These are phyloP conservation scores for Colletotrichum noveboracense DNA, from an alignment of 2,329 filamentous ascomycete genomes.

Conservation along the genomic window DNA sequence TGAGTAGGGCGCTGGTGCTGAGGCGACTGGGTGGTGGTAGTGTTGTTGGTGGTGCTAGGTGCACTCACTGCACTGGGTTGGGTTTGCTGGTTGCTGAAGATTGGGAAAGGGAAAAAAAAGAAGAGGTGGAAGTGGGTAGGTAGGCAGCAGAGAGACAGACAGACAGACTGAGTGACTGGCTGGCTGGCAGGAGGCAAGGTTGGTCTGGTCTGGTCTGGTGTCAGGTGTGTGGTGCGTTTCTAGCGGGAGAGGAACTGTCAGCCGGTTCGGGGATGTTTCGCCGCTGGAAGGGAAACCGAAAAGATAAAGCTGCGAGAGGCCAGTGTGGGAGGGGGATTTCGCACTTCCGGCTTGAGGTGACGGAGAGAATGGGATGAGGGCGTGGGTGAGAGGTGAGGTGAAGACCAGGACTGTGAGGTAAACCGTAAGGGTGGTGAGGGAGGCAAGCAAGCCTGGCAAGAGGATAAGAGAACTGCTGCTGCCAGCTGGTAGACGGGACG, in stretches of 20 bases:
- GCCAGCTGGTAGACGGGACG: not conserved
- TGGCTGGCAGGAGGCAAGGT: not conserved
- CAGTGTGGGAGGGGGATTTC: not conserved
- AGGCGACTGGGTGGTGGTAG: slow-evolving; percentile 21
- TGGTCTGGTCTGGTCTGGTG: not conserved
- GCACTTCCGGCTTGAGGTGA: not conserved
- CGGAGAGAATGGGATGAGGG: not conserved
- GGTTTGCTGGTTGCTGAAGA: slow-evolving; percentile 24
- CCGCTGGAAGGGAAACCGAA: not conserved
- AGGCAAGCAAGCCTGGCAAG: not conserved
- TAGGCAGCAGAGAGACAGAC: not conserved
- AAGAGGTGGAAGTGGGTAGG: slow-evolving; percentile 13
- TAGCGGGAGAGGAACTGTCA: slow-evolving; percentile 7
- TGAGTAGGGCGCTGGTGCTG: not conserved
- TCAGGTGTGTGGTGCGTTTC: not conserved
- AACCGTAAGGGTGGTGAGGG: not conserved
- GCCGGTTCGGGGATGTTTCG: slow-evolving; percentile 2
- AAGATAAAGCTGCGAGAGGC: not conserved
- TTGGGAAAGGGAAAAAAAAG: slow-evolving; percentile 23
- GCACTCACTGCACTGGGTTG: slow-evolving; percentile 13
- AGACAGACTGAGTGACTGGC: not conserved
- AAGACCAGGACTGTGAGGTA: not conserved
- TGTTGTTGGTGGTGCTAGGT: slow-evolving; percentile 22
- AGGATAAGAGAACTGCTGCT: not conserved
- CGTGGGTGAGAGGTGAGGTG: not conserved